Percentiles rank a stretch among this genome's conserved stretches.
These are phyloP conservation scores for Candida quercuum DNA, from an alignment of 805 yeast species.

Conservation along the genomic window DNA sequence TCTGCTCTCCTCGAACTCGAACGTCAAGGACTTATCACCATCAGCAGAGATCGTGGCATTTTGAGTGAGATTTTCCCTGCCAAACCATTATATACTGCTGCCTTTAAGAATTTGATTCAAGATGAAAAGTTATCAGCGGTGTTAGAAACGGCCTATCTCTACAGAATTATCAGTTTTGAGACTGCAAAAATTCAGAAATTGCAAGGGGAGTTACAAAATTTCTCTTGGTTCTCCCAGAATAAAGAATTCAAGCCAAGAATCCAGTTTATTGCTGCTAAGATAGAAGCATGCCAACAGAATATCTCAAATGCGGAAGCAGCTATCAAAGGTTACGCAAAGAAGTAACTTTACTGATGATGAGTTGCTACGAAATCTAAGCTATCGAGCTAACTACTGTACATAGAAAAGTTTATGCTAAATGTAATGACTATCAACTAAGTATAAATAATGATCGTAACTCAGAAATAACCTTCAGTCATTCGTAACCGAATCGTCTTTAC, in stretches of 20 bases:
- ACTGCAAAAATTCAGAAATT: conserved; percentile 52
- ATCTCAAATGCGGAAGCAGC: conserved; percentile 43
- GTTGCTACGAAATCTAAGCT: background rate
- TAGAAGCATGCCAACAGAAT: conserved; percentile 51
- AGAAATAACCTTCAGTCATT: too few relatives aligned
- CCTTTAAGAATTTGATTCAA: conserved; percentile 59
- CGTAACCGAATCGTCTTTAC: too few relatives aligned
- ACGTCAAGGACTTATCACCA: conserved; percentile 66
- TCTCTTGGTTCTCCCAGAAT: conserved; percentile 45
- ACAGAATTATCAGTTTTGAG: conserved; percentile 52
- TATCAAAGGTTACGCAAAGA: too few relatives aligned
- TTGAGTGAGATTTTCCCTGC: conserved; percentile 65
- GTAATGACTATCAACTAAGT: too few relatives aligned
- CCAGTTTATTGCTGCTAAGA: conserved; percentile 61
- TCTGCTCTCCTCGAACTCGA: conserved; percentile 67
- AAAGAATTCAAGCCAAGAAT: conserved; percentile 58
- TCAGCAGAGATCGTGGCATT: conserved; percentile 75
- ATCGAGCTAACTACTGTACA: too few relatives aligned
- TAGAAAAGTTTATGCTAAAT: too few relatives aligned
- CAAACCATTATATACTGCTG: conserved; percentile 77
- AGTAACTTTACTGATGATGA: conserved; percentile 23
- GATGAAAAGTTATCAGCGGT: conserved; percentile 53
- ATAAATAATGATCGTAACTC: too few relatives aligned
- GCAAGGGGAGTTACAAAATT: conserved; percentile 67
- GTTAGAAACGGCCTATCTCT: conserved; percentile 59